These are phyloP conservation scores for Ophiostoma sp. DNA, from an alignment of 2,329 filamentous ascomycete genomes.

Conservation along the genomic window DNA sequence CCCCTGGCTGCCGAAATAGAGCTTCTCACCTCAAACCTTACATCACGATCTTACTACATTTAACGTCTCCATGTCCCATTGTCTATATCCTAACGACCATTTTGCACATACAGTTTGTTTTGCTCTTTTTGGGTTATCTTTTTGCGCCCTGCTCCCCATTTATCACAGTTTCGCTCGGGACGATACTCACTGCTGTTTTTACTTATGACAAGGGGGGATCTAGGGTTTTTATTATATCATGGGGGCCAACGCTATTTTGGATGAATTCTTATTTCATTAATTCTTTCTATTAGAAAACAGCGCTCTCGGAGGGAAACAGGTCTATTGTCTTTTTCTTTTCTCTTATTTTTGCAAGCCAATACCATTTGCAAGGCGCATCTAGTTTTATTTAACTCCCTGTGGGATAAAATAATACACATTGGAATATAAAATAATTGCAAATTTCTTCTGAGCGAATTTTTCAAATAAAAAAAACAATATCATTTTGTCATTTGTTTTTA, in stretches of 20 bases:
- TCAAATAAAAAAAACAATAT: too few species aligned
- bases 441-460: neutral
- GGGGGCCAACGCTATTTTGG: too few species aligned
- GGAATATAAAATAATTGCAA: neutral
- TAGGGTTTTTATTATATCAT: neutral
- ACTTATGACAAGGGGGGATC: neutral
- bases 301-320: slow-evolving; percentile 6
- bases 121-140: neutral
- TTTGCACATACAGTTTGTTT: neutral
- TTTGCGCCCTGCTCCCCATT: neutral
- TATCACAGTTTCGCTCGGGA: neutral
- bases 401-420: neutral
- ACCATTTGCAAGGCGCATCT: slow-evolving; percentile 8
- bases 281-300: slow-evolving; percentile 2
- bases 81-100: slow-evolving; percentile 9
- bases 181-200: neutral
- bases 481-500: too few species aligned
- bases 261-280: neutral
- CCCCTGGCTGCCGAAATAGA: slow-evolving; percentile 60
- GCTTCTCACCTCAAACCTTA: neutral
- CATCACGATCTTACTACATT: neutral
- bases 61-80: neutral
- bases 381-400: neutral
- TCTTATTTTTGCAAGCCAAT: neutral
- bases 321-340: neutral